Conservation (phyloP, 2,329 filamentous ascomycete genomes). For the Fusarium udum region DNA sequence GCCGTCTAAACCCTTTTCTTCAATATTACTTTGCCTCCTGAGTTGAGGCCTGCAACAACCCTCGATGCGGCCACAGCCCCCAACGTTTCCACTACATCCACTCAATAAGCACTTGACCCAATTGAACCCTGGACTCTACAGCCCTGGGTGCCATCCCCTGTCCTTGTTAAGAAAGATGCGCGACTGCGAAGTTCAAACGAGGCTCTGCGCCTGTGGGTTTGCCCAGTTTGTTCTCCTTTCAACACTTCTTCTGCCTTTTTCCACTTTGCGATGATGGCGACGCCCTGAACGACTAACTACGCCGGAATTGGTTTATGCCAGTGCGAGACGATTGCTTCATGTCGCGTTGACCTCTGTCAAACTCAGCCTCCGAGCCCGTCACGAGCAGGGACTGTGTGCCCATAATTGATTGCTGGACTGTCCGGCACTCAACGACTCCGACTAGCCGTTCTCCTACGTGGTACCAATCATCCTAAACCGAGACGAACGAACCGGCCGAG, state of each 20-base stretch:
- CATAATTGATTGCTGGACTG: background rate
- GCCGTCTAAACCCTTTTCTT: background rate
- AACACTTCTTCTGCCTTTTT: background rate
- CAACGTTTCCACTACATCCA: slow-evolving; percentile 10
- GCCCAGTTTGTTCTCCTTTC: background rate
- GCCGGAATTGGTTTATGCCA: slow-evolving; percentile 2
- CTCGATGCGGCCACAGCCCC: slow-evolving; percentile 14
- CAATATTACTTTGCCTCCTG: background rate
- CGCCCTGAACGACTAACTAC: slow-evolving; percentile 1
- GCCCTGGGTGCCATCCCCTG: slow-evolving; percentile 26
- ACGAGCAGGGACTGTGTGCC: background rate
- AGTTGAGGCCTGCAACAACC: slow-evolving; percentile 20
- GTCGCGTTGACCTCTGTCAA: background rate
- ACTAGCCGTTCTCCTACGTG: background rate
- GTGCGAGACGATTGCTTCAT: background rate
- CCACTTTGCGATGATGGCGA: slow-evolving; percentile 7
- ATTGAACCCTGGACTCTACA: slow-evolving; percentile 27
- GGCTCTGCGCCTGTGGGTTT: slow-evolving; percentile 23
- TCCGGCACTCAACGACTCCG: background rate
- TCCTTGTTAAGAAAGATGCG: slow-evolving; percentile 4
- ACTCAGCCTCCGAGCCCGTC: background rate
- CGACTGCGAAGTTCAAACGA: slow-evolving; percentile 23
- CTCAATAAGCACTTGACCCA: slow-evolving; percentile 26
- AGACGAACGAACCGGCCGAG: slow-evolving; percentile 5
- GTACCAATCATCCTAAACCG: background rate